Conservation (phyloP, 164 flowering plant genomes). For the Stephania yunnanensis region DNA sequence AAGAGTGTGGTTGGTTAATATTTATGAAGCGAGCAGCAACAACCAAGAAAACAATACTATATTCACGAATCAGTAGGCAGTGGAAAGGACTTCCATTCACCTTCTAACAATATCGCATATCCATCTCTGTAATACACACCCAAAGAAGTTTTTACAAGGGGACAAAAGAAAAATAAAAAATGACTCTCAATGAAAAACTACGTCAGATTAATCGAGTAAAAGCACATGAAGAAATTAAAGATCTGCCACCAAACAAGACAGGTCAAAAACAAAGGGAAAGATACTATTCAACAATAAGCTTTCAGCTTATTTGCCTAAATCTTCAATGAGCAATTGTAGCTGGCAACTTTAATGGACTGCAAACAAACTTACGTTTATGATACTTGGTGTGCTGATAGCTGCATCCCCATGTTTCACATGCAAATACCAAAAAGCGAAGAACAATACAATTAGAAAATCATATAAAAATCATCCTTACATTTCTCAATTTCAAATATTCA, state of each 20-base stretch:
- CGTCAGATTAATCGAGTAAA: neutral
- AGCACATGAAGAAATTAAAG: neutral
- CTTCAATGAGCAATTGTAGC: neutral
- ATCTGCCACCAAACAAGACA: slow-evolving; percentile 3
- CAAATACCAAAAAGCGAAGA: slow-evolving; percentile 23
- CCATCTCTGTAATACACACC: neutral
- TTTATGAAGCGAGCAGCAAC: too few species aligned
- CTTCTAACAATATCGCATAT: neutral
- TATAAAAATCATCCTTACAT: too few species aligned
- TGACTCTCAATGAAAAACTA: neutral
- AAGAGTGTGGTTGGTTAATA: too few species aligned
- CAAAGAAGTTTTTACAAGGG: neutral
- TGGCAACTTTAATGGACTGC: neutral
- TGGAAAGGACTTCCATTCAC: neutral
- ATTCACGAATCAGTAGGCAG: too few species aligned
- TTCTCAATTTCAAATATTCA: too few species aligned
- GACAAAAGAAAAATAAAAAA: neutral
- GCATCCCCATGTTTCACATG: slow-evolving; percentile 40
- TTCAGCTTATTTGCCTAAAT: neutral
- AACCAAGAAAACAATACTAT: too few species aligned
- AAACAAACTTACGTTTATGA: slow-evolving; percentile 82
- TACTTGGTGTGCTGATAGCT: slow-evolving; percentile 96
- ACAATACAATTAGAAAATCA: neutral
- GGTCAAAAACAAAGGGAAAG: neutral
- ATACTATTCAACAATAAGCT: neutral